phyloP scores from a whole-genome alignment of 2,329 filamentous ascomycete genomes.

The Biscogniauxia sp. region DNA sequence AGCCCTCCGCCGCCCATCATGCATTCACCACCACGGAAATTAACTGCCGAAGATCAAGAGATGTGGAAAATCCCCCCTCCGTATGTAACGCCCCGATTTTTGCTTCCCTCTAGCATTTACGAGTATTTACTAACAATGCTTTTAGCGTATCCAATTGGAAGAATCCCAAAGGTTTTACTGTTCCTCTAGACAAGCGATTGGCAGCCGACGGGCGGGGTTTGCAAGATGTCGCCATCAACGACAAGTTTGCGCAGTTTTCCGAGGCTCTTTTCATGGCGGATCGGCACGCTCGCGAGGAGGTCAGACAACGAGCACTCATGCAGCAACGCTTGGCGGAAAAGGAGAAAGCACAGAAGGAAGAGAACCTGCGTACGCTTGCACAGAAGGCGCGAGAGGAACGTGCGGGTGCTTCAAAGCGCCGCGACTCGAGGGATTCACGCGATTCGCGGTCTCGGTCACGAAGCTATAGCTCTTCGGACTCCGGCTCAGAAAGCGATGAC shows the following conservation, averaged over 20 bases:
- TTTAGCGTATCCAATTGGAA: constrained; percentile 87
- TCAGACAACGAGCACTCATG: constrained; percentile 88
- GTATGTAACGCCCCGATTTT: background rate
- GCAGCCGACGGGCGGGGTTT: constrained; percentile 89
- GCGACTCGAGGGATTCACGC: constrained; percentile 40
- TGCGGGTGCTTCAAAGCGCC: constrained; percentile 49
- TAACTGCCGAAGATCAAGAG: constrained; percentile 96
- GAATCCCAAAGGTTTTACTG: constrained; percentile 97
- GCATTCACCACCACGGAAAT: constrained; percentile 89
- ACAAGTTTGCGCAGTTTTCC: constrained; percentile 96
- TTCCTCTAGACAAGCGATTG: constrained; percentile 90
- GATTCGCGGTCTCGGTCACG: constrained; percentile 44
- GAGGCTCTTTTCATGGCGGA: constrained; percentile 95
- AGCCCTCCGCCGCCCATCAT: constrained; percentile 91
- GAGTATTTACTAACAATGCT: background rate
- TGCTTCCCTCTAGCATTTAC: background rate
- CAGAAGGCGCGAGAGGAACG: constrained; percentile 89
- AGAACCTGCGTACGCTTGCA: constrained; percentile 80
- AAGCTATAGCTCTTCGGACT: constrained; percentile 54
- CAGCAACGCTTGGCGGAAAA: constrained; percentile 95
- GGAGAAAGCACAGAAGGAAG: constrained; percentile 92
- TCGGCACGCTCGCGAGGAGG: constrained; percentile 90
- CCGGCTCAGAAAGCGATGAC: constrained; percentile 59
- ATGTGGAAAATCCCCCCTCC: constrained; percentile 87
- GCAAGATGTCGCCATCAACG: constrained; percentile 94